Evolutionary conservation across 2,329 filamentous ascomycete species (phyloP), one percentile per base, ranked within the genome.

Genomic region (Curvularia sp.): DNA sequence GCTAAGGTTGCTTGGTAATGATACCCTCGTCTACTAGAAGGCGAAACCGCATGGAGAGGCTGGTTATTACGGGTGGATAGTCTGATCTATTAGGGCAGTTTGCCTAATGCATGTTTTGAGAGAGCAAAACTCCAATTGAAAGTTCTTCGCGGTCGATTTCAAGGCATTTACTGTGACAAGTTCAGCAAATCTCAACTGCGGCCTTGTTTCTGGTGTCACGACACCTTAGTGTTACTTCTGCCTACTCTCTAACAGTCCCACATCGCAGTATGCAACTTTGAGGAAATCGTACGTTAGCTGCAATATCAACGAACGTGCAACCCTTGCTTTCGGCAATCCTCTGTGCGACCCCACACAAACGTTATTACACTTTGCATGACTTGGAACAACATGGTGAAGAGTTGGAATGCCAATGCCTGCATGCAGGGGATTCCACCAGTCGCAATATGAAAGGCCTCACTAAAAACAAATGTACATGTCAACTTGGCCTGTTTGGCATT

Each of bases 1-100:
- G 87, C 84, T 1, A 86, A 77, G 73, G 78, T 86, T 58, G 88
- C 89, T 47, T 92, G 89, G 88, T 91, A 80, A 57, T 36, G 34
- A 36, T 36, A 36, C 34, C 34, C 34, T 36, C 34, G 34, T 36
- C 34, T 36, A n/a, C 3, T 15, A 18, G 34, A 36, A 36, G 34
- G 18, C 34, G 34, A 36, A 36, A n/a, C 18, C 8, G 15, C 34
- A 18, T 36, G 18, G 34, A 34, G 12, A 5, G 34, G 7, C 2
- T 36, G 15, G n/a, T 36, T 36, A n/a, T 36, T 7, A 1, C 7
- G 5, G 5, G 34, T 7, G 15, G 34, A 36, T 36, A 15, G n/a
- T n/a, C 34, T 36, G 34, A 18, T 36, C 1, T 36, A 8, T 7
- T 7, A 8, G 5, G 34, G 34, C 34, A 1, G n/a, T 36, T n/a